Percentiles rank a stretch among this genome's conserved stretches.
phyloP scores from a whole-genome alignment of 306 rosid genomes.

The Chamaecrista fasciculata region DNA sequence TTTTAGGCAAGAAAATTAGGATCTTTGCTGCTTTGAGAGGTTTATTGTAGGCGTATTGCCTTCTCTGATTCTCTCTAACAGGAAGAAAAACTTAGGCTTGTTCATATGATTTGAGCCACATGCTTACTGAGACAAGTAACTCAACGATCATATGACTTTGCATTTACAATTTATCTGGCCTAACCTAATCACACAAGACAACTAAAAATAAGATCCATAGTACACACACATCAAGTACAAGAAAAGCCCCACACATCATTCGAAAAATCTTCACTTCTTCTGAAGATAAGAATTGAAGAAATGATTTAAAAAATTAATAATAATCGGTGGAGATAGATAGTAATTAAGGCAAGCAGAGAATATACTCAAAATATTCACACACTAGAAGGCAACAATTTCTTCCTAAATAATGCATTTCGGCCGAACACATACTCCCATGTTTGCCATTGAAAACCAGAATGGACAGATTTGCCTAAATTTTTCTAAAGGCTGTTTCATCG shows the following conservation, averaged over 20 bases:
- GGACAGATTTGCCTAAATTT: too few relatives aligned
- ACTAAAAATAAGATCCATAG: background rate
- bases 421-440: background rate
- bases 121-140: background rate
- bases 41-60: background rate
- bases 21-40: background rate
- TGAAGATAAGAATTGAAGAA: background rate
- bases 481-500: too few relatives aligned
- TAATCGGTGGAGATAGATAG: background rate
- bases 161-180: background rate
- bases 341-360: background rate
- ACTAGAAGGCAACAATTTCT: background rate
- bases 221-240: background rate
- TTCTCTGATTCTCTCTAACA: slow-evolving; percentile 3
- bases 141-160: background rate
- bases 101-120: background rate
- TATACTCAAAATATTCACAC: background rate
- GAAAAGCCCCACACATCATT: background rate
- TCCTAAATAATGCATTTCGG: background rate
- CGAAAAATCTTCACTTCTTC: background rate
- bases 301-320: background rate
- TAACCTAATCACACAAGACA: background rate
- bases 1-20: background rate
- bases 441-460: background rate
- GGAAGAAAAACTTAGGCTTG: background rate